These are phyloP conservation scores for Backusella circina DNA, from an alignment of 192 early-diverging fungal species.

Conservation along the genomic window DNA sequence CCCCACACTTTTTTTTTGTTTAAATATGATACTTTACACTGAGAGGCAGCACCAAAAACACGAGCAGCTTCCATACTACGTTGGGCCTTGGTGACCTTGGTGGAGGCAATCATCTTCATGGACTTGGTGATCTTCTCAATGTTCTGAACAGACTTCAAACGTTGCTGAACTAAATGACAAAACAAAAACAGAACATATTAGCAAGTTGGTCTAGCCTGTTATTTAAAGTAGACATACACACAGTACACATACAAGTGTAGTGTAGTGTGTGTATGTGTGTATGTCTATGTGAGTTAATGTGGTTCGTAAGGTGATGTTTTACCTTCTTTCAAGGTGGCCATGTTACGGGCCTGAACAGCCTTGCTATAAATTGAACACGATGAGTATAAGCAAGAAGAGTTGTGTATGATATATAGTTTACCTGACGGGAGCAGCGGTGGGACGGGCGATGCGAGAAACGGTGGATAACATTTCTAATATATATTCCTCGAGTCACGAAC, in stretches of 20 bases:
- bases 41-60: slow-evolving; percentile 60
- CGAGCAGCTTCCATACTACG: slow-evolving; percentile 86
- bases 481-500: background rate
- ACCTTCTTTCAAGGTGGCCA: slow-evolving; percentile 94
- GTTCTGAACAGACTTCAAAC: slow-evolving; percentile 95
- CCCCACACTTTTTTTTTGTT: background rate
- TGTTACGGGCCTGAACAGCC: slow-evolving; percentile 78
- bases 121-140: slow-evolving; percentile 99
- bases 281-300: background rate
- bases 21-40: slow-evolving; percentile 44
- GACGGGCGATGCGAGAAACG: slow-evolving; percentile 36
- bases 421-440: slow-evolving; percentile 31
- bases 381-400: background rate
- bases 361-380: slow-evolving; percentile 38
- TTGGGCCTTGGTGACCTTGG: slow-evolving; percentile 93
- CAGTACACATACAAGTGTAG: background rate
- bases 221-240: background rate
- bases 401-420: slow-evolving; percentile 1
- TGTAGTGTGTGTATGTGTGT: background rate
- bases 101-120: slow-evolving; percentile 99
- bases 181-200: background rate
- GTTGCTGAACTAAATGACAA: slow-evolving; percentile 71
- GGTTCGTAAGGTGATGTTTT: slow-evolving; percentile 27
- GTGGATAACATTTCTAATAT: slow-evolving; percentile 26
- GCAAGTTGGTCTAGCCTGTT: background rate